Evolutionary conservation across 2,329 filamentous ascomycete genomes (phyloP).

Genomic region (Colletotrichum sp.): DNA sequence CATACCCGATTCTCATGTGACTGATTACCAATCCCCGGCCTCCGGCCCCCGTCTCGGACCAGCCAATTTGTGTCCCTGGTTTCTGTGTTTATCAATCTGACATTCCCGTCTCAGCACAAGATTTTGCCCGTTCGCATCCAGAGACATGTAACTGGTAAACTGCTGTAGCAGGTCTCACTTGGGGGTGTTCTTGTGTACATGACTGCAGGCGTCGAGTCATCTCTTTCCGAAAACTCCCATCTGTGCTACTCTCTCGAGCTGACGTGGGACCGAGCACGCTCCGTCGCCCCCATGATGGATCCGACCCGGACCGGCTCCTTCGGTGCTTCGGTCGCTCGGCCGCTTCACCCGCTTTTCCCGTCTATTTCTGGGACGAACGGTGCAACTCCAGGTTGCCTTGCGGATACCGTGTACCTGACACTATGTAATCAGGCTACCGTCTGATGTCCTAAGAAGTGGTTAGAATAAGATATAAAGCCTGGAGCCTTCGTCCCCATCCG

Average conservation of each 20-base stretch:
- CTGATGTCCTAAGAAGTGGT: fast-evolving
- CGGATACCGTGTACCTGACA: background rate
- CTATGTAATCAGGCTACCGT: background rate
- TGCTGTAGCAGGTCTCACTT: background rate
- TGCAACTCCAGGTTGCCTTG: background rate
- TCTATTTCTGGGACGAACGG: background rate
- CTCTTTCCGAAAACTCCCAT: background rate
- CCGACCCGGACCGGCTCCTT: background rate
- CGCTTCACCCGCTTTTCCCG: background rate
- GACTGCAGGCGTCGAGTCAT: background rate
- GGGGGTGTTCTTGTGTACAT: background rate
- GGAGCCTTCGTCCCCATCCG: background rate
- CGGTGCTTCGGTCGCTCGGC: background rate
- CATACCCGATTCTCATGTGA: background rate
- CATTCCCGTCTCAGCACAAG: background rate
- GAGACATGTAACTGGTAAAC: background rate
- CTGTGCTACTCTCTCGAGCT: background rate
- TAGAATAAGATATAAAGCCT: background rate
- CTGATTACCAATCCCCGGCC: background rate
- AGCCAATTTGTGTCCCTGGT: background rate
- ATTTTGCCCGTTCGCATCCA: background rate
- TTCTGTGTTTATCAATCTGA: background rate
- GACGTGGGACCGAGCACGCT: background rate
- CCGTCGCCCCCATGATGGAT: background rate
- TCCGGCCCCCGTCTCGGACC: background rate